These are phyloP conservation scores for Helotiales sp. DNA, from an alignment of 2,329 filamentous ascomycete species.

Conservation along the genomic window DNA sequence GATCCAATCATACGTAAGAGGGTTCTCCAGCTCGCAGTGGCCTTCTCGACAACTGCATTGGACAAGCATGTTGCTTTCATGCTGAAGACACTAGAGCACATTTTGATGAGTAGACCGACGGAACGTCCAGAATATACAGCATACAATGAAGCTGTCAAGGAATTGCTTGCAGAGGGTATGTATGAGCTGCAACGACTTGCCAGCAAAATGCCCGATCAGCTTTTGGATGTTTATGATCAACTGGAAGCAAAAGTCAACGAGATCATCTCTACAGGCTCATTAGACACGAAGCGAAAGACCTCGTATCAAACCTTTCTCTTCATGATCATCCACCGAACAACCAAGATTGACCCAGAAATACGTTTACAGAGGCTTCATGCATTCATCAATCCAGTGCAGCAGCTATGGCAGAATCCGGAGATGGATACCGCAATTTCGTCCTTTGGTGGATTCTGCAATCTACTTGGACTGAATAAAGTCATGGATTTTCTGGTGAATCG, in stretches of 20 bases:
- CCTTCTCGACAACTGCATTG: conserved; percentile 79
- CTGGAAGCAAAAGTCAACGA: conserved; percentile 82
- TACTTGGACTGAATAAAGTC: conserved; percentile 78
- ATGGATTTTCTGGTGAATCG: conserved; percentile 75
- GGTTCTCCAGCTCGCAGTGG: conserved; percentile 78
- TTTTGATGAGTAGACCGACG: conserved; percentile 78
- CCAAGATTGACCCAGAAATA: conserved; percentile 67
- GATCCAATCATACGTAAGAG: conserved; percentile 84
- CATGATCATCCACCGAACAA: conserved; percentile 89
- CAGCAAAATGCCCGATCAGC: conserved; percentile 86
- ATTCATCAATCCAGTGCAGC: conserved; percentile 81
- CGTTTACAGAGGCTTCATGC: conserved; percentile 71
- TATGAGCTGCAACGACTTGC: conserved; percentile 87
- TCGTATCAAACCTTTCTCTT: conserved; percentile 90
- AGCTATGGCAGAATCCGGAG: conserved; percentile 73
- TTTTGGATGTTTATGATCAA: conserved; percentile 80
- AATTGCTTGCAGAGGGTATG: conserved; percentile 81
- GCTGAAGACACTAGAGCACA: conserved; percentile 86
- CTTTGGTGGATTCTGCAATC: conserved; percentile 75
- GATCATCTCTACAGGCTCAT: conserved; percentile 68
- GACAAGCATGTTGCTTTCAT: conserved; percentile 79
- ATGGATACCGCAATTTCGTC: conserved; percentile 70
- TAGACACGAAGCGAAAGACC: conserved; percentile 81
- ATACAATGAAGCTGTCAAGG: conserved; percentile 87
- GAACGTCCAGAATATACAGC: conserved; percentile 68